phyloP scores from a whole-genome alignment of 2,329 filamentous ascomycete genomes.

The Cladophialophora carrionii region DNA sequence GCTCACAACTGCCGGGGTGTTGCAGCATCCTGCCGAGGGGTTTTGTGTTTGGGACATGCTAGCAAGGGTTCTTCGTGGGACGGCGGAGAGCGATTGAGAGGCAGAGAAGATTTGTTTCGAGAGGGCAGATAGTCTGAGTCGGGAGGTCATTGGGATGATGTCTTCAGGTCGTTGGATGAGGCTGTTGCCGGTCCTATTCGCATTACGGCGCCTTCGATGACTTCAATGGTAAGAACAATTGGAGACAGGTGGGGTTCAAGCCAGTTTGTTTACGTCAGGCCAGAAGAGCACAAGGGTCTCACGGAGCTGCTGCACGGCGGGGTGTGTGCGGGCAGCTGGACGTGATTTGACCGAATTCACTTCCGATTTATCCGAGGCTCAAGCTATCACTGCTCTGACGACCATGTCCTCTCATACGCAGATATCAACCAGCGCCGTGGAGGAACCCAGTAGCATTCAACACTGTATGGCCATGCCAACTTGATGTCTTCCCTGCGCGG shows the following conservation, averaged over 20 bases:
- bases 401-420: too few species aligned
- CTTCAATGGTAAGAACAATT: conserved; percentile 7
- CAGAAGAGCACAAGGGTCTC: not conserved
- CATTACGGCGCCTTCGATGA: conserved; percentile 1
- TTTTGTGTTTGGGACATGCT: conserved; percentile 32
- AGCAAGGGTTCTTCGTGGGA: conserved; percentile 25
- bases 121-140: conserved; percentile 29
- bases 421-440: not conserved
- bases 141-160: conserved; percentile 24
- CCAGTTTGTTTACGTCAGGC: conserved; percentile 11
- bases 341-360: not conserved
- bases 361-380: not conserved
- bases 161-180: not conserved
- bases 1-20: conserved; percentile 32
- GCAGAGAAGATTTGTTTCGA: conserved; percentile 27
- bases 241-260: conserved; percentile 3
- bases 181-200: not conserved
- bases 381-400: too few species aligned
- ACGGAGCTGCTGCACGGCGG: too few species aligned
- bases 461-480: not conserved
- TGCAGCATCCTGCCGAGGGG: conserved; percentile 33
- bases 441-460: not conserved
- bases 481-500: not conserved
- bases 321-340: not conserved
- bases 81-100: conserved; percentile 10